phyloP scores from a whole-genome alignment of 371 early-diverging fungal species.

The Lichtheimia ornata region DNA sequence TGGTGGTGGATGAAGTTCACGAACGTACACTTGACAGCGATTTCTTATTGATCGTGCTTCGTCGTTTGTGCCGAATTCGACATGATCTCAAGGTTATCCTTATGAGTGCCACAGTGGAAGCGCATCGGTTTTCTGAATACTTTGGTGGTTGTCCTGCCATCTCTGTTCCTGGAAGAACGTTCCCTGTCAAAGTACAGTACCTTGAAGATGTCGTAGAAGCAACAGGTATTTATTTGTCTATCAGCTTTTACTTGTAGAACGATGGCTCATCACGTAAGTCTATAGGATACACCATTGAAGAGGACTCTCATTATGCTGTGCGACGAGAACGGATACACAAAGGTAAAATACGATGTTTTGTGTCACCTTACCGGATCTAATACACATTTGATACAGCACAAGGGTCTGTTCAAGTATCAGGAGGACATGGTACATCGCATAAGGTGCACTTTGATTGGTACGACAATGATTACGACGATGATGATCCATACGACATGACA shows the following conservation, averaged over 20 bases:
- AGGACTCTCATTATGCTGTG: slow-evolving; percentile 60
- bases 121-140: slow-evolving; percentile 64
- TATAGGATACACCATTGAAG: slow-evolving; percentile 57
- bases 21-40: slow-evolving; percentile 86
- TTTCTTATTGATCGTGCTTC: slow-evolving; percentile 71
- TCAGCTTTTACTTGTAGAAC: background rate
- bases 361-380: background rate
- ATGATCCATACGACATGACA: slow-evolving; percentile 39
- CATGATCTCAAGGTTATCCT: slow-evolving; percentile 71
- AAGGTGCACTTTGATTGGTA: slow-evolving; percentile 53
- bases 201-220: slow-evolving; percentile 75
- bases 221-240: slow-evolving; percentile 28
- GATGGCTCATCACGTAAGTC: background rate
- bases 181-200: slow-evolving; percentile 73
- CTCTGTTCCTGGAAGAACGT: slow-evolving; percentile 79
- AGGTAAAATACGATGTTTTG: background rate
- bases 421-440: slow-evolving; percentile 37
- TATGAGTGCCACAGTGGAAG: slow-evolving; percentile 87
- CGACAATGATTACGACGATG: slow-evolving; percentile 45
- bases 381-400: slow-evolving; percentile 16
- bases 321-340: slow-evolving; percentile 17
- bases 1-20: slow-evolving; percentile 88
- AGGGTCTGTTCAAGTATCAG: slow-evolving; percentile 29
- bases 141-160: slow-evolving; percentile 71
- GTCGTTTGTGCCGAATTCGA: slow-evolving; percentile 46